A percentile compares a stretch with the other conserved stretches of the same genome.
Conservation (phyloP, 352 stramenopile species). For the Globisporangium emineosum region DNA sequence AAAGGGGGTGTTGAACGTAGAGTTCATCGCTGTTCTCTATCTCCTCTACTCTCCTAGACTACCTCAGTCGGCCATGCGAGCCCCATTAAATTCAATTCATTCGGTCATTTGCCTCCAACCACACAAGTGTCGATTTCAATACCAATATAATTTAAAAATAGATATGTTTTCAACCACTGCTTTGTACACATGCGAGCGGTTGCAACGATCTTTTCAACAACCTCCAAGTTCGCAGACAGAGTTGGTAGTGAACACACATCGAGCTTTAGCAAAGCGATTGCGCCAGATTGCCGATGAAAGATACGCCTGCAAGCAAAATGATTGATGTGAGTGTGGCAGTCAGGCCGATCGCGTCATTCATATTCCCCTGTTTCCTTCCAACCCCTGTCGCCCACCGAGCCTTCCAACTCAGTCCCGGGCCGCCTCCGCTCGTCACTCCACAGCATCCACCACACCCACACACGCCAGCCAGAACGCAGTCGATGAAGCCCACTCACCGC, state of each 20-base stretch:
- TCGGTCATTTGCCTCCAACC: too few relatives aligned
- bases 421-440: neutral
- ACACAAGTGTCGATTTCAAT: too few relatives aligned
- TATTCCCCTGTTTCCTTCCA: neutral
- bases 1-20: too few relatives aligned
- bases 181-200: too few relatives aligned
- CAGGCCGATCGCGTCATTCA: neutral
- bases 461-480: neutral
- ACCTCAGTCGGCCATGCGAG: too few relatives aligned
- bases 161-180: too few relatives aligned
- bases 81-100: too few relatives aligned
- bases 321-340: neutral
- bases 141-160: too few relatives aligned
- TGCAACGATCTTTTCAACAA: neutral
- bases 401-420: neutral
- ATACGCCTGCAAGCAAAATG: neutral
- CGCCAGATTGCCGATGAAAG: neutral
- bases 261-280: neutral
- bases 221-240: too few relatives aligned
- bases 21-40: too few relatives aligned
- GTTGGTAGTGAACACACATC: neutral
- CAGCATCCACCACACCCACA: neutral
- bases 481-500: neutral
- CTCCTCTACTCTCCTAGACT: too few relatives aligned
- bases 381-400: neutral